Percentiles rank a stretch among this genome's conserved stretches.
Conservation (phyloP, 106 monocot species). For the Vanilla planifolia region DNA sequence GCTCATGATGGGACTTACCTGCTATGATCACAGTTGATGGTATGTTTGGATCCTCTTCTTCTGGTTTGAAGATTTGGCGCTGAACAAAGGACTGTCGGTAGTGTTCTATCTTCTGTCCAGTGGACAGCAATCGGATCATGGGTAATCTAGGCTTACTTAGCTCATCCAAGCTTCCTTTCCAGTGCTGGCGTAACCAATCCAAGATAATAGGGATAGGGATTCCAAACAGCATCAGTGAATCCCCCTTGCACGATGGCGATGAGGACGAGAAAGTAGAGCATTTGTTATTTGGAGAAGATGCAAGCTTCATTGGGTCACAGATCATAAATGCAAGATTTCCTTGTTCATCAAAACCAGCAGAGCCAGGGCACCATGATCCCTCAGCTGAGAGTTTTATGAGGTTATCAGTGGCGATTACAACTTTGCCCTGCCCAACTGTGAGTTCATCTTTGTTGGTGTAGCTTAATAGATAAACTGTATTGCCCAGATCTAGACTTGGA, state of each 20-base stretch:
- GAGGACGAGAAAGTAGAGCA: slow-evolving; percentile 64
- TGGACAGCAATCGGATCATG: slow-evolving; percentile 49
- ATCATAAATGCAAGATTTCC: slow-evolving; percentile 96
- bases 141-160: slow-evolving; percentile 73
- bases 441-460: slow-evolving; percentile 52
- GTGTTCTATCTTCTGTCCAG: slow-evolving; percentile 56
- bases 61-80: slow-evolving; percentile 60
- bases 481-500: slow-evolving; percentile 62
- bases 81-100: slow-evolving; percentile 58
- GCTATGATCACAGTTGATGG: slow-evolving; percentile 28
- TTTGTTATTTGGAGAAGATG: slow-evolving; percentile 63
- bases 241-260: slow-evolving; percentile 48
- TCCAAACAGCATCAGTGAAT: slow-evolving; percentile 64
- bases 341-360: slow-evolving; percentile 87
- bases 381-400: slow-evolving; percentile 85
- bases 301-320: slow-evolving; percentile 96
- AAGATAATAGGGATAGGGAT: slow-evolving; percentile 80
- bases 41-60: slow-evolving; percentile 35
- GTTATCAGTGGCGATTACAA: slow-evolving; percentile 84
- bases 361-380: slow-evolving; percentile 73
- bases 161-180: slow-evolving; percentile 94
- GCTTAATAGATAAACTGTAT: slow-evolving; percentile 58
- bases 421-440: slow-evolving; percentile 74
- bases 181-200: slow-evolving; percentile 93
- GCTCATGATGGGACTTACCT: slow-evolving; percentile 28